phyloP scores from a whole-genome alignment of 805 yeast species.

The Candida sphagnicola region DNA sequence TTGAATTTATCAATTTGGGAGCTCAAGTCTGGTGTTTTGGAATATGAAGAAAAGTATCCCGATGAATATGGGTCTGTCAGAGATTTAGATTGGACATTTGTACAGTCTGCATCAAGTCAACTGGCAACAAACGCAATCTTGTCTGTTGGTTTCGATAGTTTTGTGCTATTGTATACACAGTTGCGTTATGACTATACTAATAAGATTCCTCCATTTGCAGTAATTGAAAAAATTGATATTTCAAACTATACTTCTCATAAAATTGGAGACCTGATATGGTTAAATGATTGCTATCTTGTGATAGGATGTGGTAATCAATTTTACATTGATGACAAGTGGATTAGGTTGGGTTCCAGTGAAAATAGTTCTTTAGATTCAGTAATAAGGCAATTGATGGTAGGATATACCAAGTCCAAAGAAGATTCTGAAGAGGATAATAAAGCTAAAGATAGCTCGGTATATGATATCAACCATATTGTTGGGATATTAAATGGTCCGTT shows the following conservation, averaged over 20 bases:
- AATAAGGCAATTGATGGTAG: constrained; percentile 35
- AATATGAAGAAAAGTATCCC: constrained; percentile 47
- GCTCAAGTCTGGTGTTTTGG: constrained; percentile 59
- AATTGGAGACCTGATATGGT: constrained; percentile 89
- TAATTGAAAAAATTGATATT: constrained; percentile 70
- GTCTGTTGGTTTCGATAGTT: constrained; percentile 70
- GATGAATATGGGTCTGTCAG: constrained; percentile 36
- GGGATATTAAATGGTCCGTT: constrained; percentile 82
- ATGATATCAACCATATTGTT: constrained; percentile 62
- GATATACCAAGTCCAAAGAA: constrained; percentile 15
- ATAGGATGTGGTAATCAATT: constrained; percentile 89
- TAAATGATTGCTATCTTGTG: constrained; percentile 71
- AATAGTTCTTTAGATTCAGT: constrained; percentile 48
- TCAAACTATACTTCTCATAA: constrained; percentile 68
- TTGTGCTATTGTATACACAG: constrained; percentile 71
- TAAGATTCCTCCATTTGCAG: constrained; percentile 69
- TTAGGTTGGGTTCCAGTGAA: constrained; percentile 24
- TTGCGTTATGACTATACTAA: constrained; percentile 87
- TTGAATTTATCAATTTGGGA: constrained; percentile 75
- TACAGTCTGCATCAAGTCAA: constrained; percentile 16
- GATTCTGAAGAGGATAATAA: constrained; percentile 9
- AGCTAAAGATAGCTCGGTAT: constrained; percentile 15
- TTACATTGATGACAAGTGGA: constrained; percentile 70
- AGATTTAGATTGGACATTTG: constrained; percentile 88
- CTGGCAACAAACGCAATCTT: constrained; percentile 50